These are phyloP conservation scores for Alternaria arborescens DNA, from an alignment of 2,329 filamentous ascomycete genomes.

Conservation along the genomic window DNA sequence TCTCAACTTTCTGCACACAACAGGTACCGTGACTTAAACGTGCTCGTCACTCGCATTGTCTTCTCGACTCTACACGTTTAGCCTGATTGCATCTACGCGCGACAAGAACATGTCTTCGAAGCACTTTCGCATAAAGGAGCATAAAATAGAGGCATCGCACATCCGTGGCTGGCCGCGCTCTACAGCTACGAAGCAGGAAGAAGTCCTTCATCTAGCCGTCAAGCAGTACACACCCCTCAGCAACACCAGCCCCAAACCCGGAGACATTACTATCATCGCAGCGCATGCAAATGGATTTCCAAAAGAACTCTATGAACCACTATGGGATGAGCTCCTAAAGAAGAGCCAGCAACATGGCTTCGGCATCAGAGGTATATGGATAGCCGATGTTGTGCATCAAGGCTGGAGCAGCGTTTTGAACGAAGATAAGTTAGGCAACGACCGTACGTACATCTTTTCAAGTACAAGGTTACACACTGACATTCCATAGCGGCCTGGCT, in stretches of 20 bases:
- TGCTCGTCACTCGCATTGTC: neutral
- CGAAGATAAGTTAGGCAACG: slow-evolving; percentile 78
- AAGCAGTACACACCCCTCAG: slow-evolving; percentile 87
- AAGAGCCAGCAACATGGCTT: slow-evolving; percentile 67
- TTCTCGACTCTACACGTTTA: neutral
- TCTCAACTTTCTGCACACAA: neutral
- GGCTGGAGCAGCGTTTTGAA: slow-evolving; percentile 82
- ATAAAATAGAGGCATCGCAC: slow-evolving; percentile 72
- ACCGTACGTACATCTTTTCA: slow-evolving; percentile 68
- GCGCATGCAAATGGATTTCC: slow-evolving; percentile 93
- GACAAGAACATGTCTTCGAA: slow-evolving; percentile 49
- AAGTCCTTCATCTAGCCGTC: slow-evolving; percentile 75
- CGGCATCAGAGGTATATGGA: slow-evolving; percentile 83
- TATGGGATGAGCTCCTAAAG: slow-evolving; percentile 83
- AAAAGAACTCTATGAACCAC: slow-evolving; percentile 93
- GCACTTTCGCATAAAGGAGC: slow-evolving; percentile 73
- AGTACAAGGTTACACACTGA: slow-evolving; percentile 2
- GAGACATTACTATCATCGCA: slow-evolving; percentile 85
- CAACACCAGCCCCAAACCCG: slow-evolving; percentile 72
- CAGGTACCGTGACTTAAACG: neutral
- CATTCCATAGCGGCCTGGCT: slow-evolving; percentile 74
- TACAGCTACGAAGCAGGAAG: slow-evolving; percentile 76
- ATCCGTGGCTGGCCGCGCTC: slow-evolving; percentile 82
- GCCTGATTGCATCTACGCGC: slow-evolving; percentile 4
- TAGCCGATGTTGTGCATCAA: slow-evolving; percentile 87